Evolutionary conservation across 495 filamentous ascomycete species (phyloP).

Genomic region (Penicillium ucsense): DNA sequence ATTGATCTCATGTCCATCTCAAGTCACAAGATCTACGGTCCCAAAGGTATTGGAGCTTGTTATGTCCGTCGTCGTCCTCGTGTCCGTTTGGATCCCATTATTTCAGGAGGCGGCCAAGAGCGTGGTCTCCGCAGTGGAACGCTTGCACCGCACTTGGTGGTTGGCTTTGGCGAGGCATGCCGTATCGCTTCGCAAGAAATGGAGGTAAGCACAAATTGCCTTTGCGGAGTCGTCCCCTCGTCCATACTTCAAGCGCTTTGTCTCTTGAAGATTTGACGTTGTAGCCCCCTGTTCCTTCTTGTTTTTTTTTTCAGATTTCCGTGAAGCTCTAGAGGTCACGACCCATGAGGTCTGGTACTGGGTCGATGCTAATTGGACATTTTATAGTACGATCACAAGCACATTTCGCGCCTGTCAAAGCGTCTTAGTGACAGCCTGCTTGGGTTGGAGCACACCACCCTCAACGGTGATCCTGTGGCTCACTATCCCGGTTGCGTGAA

Average conservation of each 20-base stretch:
- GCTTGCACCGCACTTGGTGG: constrained; percentile 75
- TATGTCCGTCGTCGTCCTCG: constrained; percentile 85
- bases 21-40: constrained; percentile 98
- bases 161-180: constrained; percentile 94
- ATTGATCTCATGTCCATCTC: constrained; percentile 98
- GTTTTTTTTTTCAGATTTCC: no score
- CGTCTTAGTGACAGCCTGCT: constrained; percentile 73
- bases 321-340: no score
- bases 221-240: neutral
- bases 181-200: constrained; percentile 84
- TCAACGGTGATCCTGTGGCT: constrained; percentile 74
- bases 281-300: no score
- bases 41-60: constrained; percentile 94
- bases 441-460: constrained; percentile 78
- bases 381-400: constrained; percentile 77
- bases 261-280: constrained; percentile 40
- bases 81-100: constrained; percentile 91
- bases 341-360: neutral
- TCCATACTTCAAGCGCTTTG: constrained; percentile 4
- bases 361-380: constrained; percentile 18
- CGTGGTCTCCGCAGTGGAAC: constrained; percentile 89
- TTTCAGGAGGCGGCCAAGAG: constrained; percentile 93
- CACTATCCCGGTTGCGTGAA: constrained; percentile 98
- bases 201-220: constrained; percentile 49
- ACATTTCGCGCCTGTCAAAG: constrained; percentile 72